Base-by-base conservation (phyloP, 176 grass and related monocot genomes). In the Dactylis glomerata region DNA sequence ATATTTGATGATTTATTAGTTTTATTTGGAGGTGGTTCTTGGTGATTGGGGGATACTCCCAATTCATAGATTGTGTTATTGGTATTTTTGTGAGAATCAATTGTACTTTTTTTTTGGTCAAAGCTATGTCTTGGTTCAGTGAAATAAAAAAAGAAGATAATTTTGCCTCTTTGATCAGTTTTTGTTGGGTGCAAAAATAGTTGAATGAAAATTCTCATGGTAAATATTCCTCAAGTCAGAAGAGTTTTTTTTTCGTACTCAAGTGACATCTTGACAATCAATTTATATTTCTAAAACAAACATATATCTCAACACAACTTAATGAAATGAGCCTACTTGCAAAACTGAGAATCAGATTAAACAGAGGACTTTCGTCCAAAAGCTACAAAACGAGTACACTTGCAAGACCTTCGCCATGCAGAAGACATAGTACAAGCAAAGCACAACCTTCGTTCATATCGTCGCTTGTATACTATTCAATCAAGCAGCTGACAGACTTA, bases 61-160 rank as follows among this genome's bases (percentile, higher is more conserved):
- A 84, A 1, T 68, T 68, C 68, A 32, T 67, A 83, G 41, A 38
- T 68, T 81, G 68, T 44, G 16, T 57, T 44, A 41, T 14, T 5
- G 55, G 22, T 45, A 36, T 37, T 77, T 58, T 36, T 27, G 38
- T 46, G 34, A 83, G 33, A 73, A 79, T 33, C 0, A 83, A 68
- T n/a, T 49, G 27, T 5, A 23, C 26, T 46, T 76, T 89, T 16
- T 84, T 55, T 76, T 73, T 10, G 2, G 66, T 24, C 54, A 73
- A 20, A 84, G 42, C 30, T 73, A 56, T 80, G 28, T 80, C 36
- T 68, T 85, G 28, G 57, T 89, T 85, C 47, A 31, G 9, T 68
- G 82, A 89, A 81, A 68, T 47, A 58, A 79, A 87, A 78, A 44
- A 14, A 0, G 30, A 14, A 0, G 30, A 81, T 32, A 64, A 31